Percentiles rank a stretch among this genome's conserved stretches.
phyloP scores from a whole-genome alignment of 768 basidiomycete genomes.

The Mycena crocata region DNA sequence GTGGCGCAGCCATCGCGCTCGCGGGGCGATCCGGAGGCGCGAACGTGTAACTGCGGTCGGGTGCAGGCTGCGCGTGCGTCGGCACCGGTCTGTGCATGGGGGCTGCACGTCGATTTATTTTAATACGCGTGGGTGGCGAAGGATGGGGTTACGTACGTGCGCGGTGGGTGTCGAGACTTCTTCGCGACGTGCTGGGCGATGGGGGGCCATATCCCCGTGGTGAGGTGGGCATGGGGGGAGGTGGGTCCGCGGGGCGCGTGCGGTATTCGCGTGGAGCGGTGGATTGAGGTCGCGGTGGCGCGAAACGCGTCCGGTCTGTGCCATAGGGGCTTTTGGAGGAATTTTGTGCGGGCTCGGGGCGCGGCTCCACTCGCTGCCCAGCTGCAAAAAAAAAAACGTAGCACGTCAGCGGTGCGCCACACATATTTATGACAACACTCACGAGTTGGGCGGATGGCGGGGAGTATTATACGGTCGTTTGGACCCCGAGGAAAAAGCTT shows the following conservation, averaged over 20 bases:
- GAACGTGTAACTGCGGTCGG: conserved; percentile 17
- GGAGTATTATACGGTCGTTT: conserved; percentile 33
- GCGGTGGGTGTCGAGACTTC: conserved; percentile 1
- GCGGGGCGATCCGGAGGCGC: conserved; percentile 31
- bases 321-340: conserved; percentile 15
- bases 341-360: not conserved
- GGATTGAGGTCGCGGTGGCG: conserved; percentile 31
- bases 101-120: not conserved
- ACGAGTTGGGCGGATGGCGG: conserved; percentile 24
- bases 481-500: conserved; percentile 30
- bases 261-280: conserved; percentile 31
- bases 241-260: conserved; percentile 3
- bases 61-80: conserved; percentile 4
- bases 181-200: conserved; percentile 7
- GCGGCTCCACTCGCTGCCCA: not conserved
- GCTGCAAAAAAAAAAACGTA: not conserved
- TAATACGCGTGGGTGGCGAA: not conserved
- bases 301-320: conserved; percentile 23
- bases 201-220: not conserved
- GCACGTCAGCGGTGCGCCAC: conserved; percentile 4
- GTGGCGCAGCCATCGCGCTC: conserved; percentile 28
- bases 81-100: conserved; percentile 13
- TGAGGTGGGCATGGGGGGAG: conserved; percentile 3
- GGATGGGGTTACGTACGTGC: conserved; percentile 7
- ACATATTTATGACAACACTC: not conserved